Base-by-base conservation (phyloP, 331 rosid genomes). In the Saraca asoca region DNA sequence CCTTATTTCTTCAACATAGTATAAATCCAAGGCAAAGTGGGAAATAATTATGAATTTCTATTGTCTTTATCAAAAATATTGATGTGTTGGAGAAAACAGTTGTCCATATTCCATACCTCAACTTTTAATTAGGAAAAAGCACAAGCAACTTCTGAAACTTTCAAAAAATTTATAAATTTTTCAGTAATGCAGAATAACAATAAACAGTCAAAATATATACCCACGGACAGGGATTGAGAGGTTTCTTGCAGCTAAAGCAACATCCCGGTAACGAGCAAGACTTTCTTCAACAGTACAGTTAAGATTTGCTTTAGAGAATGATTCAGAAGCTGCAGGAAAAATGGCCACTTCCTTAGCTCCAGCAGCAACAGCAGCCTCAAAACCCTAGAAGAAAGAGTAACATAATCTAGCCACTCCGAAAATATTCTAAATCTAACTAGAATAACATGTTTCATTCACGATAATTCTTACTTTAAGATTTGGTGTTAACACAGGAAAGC, bases 261-360 rank as follows among this genome's bases (percentile, higher is more conserved):
- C 83, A 38, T 84, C 87, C n/a, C 62, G 80, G 66, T 84, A 93
- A 37, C 91, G 88, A 46, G 53, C 51, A 15, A 89, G 91, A 72
- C 87, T 93, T 50, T 87, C 98, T 72, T 89, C 81, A 39, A 93
- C 84, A 74, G 85, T 83, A 79, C 90, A 75, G 64, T 93, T 93
- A 60, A 93, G 80, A 77, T 89, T 93, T 66, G 90, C 77, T 63
- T 84, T 87, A 12, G 96, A 93, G 74, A 93, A 89, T 31, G 94
- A 89, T 62, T 93, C 96, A 6, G 98, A 93, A 59, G 98, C 98
- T 7, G 96, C 82, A 12, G 96, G 87, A 78, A 93, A 89, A 59
- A 93, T 83, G 51, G 96, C 96, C 24, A 93, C 95, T 78, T 89
- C 91, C 75, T 84, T 93, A 39, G 96, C 95, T 70, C 98, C 96